Evolutionary conservation across 2,329 filamentous ascomycete genomes (phyloP).

Genomic region (Malbranchea zuffiana): DNA sequence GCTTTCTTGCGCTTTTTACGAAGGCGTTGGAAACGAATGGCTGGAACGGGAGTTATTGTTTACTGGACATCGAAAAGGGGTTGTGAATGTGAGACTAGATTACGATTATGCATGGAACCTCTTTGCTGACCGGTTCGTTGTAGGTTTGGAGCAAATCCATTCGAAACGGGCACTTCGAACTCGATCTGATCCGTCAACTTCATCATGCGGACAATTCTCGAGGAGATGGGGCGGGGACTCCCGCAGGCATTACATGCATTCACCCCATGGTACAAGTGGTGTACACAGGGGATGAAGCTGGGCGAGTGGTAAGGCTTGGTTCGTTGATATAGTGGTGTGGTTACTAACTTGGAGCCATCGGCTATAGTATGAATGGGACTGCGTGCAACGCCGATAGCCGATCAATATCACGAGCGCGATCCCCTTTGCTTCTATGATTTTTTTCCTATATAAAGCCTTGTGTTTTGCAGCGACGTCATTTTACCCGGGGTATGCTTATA

Average conservation of each 20-base stretch:
- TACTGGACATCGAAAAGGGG: conserved; percentile 72
- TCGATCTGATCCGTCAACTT: conserved; percentile 69
- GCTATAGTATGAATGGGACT: conserved; percentile 48
- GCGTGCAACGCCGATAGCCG: conserved; percentile 39
- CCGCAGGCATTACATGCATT: conserved; percentile 71
- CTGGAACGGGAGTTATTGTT: conserved; percentile 76
- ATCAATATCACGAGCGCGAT: no score
- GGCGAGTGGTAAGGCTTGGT: conserved; percentile 60
- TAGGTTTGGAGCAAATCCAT: conserved; percentile 49
- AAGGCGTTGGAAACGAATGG: conserved; percentile 85
- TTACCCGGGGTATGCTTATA: no score
- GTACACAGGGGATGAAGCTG: conserved; percentile 90
- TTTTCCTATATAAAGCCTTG: no score
- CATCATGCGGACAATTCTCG: conserved; percentile 65
- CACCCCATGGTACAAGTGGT: conserved; percentile 70
- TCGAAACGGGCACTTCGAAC: conserved; percentile 55
- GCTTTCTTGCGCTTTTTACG: conserved; percentile 79
- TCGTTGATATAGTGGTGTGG: background rate
- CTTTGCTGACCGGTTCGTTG: background rate
- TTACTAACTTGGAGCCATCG: conserved; percentile 1
- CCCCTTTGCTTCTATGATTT: no score
- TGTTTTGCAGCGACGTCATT: no score
- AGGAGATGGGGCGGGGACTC: conserved; percentile 45
- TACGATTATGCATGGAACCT: background rate
- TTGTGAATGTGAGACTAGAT: conserved; percentile 53